Percentiles rank a stretch among this genome's conserved stretches.
Evolutionary conservation across 2,329 filamentous ascomycete genomes (phyloP).

Genomic region (Fusarium torulosum): DNA sequence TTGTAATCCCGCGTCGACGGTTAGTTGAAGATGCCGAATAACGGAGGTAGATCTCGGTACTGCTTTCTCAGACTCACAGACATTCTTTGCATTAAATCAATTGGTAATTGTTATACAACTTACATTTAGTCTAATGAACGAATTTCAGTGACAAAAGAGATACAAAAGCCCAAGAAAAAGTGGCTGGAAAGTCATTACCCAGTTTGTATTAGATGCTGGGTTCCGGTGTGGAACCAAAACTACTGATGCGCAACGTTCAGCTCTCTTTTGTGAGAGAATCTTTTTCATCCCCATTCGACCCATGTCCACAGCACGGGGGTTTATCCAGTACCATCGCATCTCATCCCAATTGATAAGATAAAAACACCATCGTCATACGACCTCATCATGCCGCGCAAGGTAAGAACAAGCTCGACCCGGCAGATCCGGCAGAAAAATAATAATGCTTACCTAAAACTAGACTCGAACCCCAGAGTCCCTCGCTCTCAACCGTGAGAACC

Average conservation of each 20-base stretch:
- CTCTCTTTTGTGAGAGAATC: neutral
- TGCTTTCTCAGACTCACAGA: neutral
- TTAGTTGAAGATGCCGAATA: conserved; percentile 20
- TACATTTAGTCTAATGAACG: neutral
- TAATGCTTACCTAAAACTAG: conserved; percentile 14
- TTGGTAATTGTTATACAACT: neutral
- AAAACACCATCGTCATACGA: neutral
- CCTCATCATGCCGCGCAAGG: conserved; percentile 38
- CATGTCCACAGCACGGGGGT: neutral
- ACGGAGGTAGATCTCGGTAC: too few species aligned
- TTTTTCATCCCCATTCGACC: conserved; percentile 9
- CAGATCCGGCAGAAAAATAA: neutral
- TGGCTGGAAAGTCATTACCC: neutral
- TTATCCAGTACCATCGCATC: neutral
- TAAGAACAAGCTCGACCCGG: neutral
- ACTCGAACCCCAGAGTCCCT: conserved; percentile 47
- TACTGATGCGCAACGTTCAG: neutral
- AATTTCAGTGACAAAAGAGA: neutral
- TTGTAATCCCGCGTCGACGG: conserved; percentile 41
- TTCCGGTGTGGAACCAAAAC: conserved; percentile 28
- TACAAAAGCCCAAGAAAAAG: neutral
- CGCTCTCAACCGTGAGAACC: conserved; percentile 57
- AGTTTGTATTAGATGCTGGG: conserved; percentile 13
- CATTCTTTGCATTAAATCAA: neutral
- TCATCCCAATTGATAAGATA: neutral